Conservation (phyloP, 2,329 filamentous ascomycete genomes). For the Hypoxylon sp. region DNA sequence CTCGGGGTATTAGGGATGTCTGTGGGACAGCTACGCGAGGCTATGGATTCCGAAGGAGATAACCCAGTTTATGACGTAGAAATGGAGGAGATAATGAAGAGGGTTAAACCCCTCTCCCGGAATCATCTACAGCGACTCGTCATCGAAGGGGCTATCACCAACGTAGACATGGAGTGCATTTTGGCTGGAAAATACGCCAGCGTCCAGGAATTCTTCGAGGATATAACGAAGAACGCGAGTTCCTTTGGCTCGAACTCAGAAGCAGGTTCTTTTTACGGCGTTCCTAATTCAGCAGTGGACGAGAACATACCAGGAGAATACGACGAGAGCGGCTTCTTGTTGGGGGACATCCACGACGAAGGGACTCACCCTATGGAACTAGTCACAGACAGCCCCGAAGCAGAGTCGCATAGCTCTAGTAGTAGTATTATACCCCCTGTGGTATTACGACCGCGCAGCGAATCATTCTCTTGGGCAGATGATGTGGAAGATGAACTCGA, state of each 20-base stretch:
- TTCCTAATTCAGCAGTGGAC: fast-evolving
- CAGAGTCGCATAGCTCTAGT: no score
- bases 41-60: slow-evolving; percentile 12
- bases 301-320: slow-evolving; percentile 1
- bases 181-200: slow-evolving; percentile 20
- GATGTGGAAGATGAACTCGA: slow-evolving; percentile 25
- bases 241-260: neutral
- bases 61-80: neutral
- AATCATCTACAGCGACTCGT: slow-evolving; percentile 22
- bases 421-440: neutral
- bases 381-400: neutral
- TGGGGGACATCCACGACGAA: neutral
- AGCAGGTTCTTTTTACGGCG: neutral
- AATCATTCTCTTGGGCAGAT: slow-evolving; percentile 31
- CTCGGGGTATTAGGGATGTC: slow-evolving; percentile 21
- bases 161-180: slow-evolving; percentile 28
- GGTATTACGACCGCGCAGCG: neutral
- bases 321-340: slow-evolving; percentile 33
- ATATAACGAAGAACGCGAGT: slow-evolving; percentile 3
- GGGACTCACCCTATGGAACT: neutral
- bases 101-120: slow-evolving; percentile 16
- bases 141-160: neutral
- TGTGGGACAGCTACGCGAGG: slow-evolving; percentile 21
- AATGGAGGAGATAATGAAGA: slow-evolving; percentile 27
- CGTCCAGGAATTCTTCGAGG: slow-evolving; percentile 28